These are phyloP conservation scores for Coemansia sp. DNA, from an alignment of 192 early-diverging fungal species.

Conservation along the genomic window DNA sequence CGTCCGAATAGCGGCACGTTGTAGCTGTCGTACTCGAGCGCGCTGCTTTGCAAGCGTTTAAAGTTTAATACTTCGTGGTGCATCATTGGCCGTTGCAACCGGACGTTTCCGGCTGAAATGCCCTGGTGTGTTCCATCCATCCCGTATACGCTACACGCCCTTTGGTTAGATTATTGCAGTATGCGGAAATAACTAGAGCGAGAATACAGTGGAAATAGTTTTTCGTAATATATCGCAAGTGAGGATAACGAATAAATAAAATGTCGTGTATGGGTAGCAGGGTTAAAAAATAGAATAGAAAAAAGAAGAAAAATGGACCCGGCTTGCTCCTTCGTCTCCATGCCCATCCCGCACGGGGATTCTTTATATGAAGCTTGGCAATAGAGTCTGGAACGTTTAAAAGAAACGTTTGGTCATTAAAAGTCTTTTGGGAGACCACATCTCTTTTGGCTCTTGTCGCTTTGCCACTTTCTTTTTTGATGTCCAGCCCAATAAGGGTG, in stretches of 20 bases:
- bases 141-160: background rate
- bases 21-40: constrained; percentile 45
- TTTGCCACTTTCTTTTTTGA: background rate
- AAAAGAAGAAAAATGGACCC: background rate
- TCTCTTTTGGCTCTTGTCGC: background rate
- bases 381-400: background rate
- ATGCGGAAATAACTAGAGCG: background rate
- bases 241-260: background rate
- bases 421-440: background rate
- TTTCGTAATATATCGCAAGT: background rate
- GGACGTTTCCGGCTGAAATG: constrained; percentile 12
- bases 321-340: background rate
- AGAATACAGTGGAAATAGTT: background rate
- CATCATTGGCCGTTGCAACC: constrained; percentile 32
- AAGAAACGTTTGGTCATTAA: background rate
- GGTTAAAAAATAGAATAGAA: background rate
- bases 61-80: constrained; percentile 26
- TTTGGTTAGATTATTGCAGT: background rate
- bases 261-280: constrained; percentile 1
- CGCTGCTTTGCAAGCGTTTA: constrained; percentile 30
- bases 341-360: background rate
- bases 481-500: too few relatives aligned
- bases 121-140: background rate
- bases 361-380: constrained; percentile 8
- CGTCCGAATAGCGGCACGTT: constrained; percentile 29